Base-by-base conservation (phyloP, 192 early-diverging fungal genomes). In the Gigaspora rosea region DNA sequence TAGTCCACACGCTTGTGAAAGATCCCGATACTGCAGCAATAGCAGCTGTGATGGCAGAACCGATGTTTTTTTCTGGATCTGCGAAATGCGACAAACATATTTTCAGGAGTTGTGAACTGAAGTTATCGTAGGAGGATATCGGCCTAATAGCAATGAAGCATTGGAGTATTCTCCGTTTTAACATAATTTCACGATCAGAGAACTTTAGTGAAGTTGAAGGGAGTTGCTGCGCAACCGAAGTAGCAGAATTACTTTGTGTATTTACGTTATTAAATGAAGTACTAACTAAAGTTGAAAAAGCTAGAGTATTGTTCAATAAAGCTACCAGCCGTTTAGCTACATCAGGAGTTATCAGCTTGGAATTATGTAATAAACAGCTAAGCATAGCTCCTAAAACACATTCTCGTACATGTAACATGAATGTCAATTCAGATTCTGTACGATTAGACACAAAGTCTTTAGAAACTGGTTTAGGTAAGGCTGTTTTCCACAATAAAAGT, bases 271-370 rank as follows among this genome's bases (percentile, higher is more conserved):
- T 70, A 79, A 90, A 90, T 1, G 81, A 79, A 18, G 80, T 80
- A 6, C 90, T 88, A 10, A 91, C 82, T 1, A 84, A 79, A 2
- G 82, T 75, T 12, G 91, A 68, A 71, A 94, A 95, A 0, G 83
- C 80, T 22, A 95, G 71, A 0, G 89, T 86, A 75, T 94, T 95
- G 71, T 90, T 92, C 66, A 96, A 79, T 12, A 90, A 81, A 5
- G 93, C 93, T 1, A 90, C 80, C 11, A 95, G 83, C 18, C 93
- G 84, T 81, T 95, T 95, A 18, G 91, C 91, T 41, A 93, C 88
- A 81, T 96, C 95, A 16, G 87, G 67, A 0, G 90, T 88, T 11
- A 89, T 85, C 16, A 95, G 73, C 13, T 88, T 87, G 20, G 78
- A 79, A 65, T 94, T 95, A 81, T 91, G 91, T 13, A 84, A 76